Conservation (phyloP, 805 yeast genomes). For the Kazachstania psychrophila region DNA sequence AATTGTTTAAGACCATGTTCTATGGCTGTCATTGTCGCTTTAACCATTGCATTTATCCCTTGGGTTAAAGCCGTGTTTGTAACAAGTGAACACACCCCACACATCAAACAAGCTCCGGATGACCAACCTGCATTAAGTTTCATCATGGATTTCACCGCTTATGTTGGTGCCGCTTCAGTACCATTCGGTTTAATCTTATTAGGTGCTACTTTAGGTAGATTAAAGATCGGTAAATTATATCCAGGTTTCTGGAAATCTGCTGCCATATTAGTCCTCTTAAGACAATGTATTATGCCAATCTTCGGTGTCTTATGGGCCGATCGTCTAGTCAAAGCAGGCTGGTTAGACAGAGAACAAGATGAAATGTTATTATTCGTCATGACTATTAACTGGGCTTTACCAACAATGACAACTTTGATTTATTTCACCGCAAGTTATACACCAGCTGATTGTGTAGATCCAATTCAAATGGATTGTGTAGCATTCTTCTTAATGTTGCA, state of each 20-base stretch:
- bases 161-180: slow-evolving; percentile 81
- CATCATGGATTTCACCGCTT: slow-evolving; percentile 68
- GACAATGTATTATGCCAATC: slow-evolving; percentile 69
- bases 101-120: slow-evolving; percentile 76
- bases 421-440: slow-evolving; percentile 82
- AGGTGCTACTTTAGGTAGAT: slow-evolving; percentile 83
- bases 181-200: slow-evolving; percentile 77
- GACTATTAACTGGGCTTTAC: slow-evolving; percentile 68
- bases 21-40: slow-evolving; percentile 52
- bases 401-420: slow-evolving; percentile 82
- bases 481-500: slow-evolving; percentile 69
- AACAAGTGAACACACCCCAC: slow-evolving; percentile 33
- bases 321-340: slow-evolving; percentile 54
- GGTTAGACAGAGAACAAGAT: slow-evolving; percentile 45
- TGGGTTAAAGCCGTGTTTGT: slow-evolving; percentile 75
- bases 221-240: slow-evolving; percentile 52
- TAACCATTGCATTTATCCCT: slow-evolving; percentile 74
- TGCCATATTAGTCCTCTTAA: slow-evolving; percentile 42
- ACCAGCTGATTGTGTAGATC: slow-evolving; percentile 45
- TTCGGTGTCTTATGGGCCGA: slow-evolving; percentile 62
- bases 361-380: slow-evolving; percentile 63
- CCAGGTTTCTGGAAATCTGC: slow-evolving; percentile 64
- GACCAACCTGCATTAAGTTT: slow-evolving; percentile 76
- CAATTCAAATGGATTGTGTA: slow-evolving; percentile 68
- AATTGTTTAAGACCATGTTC: slow-evolving; percentile 70